Evolutionary conservation across 2,329 filamentous ascomycete species (phyloP).

Genomic region (Fusarium tricinctum): DNA sequence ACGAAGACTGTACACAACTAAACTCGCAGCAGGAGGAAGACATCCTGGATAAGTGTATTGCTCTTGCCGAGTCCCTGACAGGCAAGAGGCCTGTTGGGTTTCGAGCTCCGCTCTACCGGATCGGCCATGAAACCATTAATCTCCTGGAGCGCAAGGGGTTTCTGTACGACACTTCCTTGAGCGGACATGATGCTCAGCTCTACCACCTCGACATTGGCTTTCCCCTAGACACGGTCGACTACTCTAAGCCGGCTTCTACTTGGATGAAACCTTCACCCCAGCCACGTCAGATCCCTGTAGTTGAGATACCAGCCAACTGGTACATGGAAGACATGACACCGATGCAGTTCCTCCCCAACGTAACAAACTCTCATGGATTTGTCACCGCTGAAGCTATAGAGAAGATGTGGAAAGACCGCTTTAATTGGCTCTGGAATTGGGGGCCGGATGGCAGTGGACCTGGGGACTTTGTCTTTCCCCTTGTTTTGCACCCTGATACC

Average conservation of each 20-base stretch:
- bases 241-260: neutral
- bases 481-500: constrained; percentile 28
- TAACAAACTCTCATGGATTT: constrained; percentile 22
- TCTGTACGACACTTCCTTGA: constrained; percentile 11
- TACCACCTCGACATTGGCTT: constrained; percentile 1
- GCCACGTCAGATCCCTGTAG: neutral
- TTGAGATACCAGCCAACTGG: constrained; percentile 32
- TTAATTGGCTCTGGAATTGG: constrained; percentile 9
- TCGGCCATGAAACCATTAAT: constrained; percentile 2
- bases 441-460: constrained; percentile 5
- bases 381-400: constrained; percentile 1
- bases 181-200: constrained; percentile 1
- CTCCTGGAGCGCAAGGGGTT: constrained; percentile 3
- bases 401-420: constrained; percentile 8
- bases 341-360: constrained; percentile 28
- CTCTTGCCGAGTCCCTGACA: constrained; percentile 1
- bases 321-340: constrained; percentile 36
- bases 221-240: neutral
- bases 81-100: constrained; percentile 3
- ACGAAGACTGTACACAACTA: constrained; percentile 6
- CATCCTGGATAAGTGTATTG: constrained; percentile 5
- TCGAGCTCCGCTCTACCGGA: constrained; percentile 11
- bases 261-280: constrained; percentile 11
- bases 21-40: neutral
- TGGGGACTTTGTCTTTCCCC: constrained; percentile 18